Evolutionary conservation across 2,329 filamentous ascomycete species (phyloP), one percentile per base, ranked within the genome.

Genomic region (Ceratocystiopsis brevicomis): DNA sequence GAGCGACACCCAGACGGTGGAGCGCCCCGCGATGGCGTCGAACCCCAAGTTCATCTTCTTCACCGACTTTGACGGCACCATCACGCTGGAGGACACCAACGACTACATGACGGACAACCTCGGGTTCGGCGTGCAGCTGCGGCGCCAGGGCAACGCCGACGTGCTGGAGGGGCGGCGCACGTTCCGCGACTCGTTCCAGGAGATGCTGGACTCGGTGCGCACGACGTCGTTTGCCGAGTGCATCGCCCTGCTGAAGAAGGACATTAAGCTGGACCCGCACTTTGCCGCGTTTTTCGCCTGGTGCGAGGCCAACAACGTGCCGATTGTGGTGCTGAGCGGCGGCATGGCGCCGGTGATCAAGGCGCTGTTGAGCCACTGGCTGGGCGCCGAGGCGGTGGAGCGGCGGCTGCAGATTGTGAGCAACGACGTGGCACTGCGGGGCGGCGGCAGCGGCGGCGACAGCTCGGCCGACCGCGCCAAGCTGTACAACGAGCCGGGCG

Each of bases 61-160:
- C 68, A 94, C 87, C 53, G 90, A 98, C 65, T 96, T 96, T 58
- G 90, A 98, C 62, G 90, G 90, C 55, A 96, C 87, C 43, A 88
- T 95, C 58, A 95, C 88, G 40, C 70, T 68, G 44, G 66, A 71
- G 54, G 75, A 78, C 61, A 72, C 67, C 57, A 79, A 78, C 57
- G 73, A 75, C 61, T 73, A 61, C 60, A 66, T 88, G 76, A 95
- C 87, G 45, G 90, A 96, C 66, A 90, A 83, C 62, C 71, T 95
- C 48, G 90, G 90, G 49, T 94, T 79, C 57, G 90, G 90, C 41
- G 56, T 61, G 25, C 75, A 72, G 48, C 72, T 75, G 52, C 84
- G 90, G 49, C 70, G 71, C 45, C 62, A 78, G 57, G 74, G 76
- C 50, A 94, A 93, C 64, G 62, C 72, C 49, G 81, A 82, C 52